Evolutionary conservation across 768 basidiomycete species (phyloP), one percentile per base, ranked within the genome.

Genomic region (Pholiota microspora): DNA sequence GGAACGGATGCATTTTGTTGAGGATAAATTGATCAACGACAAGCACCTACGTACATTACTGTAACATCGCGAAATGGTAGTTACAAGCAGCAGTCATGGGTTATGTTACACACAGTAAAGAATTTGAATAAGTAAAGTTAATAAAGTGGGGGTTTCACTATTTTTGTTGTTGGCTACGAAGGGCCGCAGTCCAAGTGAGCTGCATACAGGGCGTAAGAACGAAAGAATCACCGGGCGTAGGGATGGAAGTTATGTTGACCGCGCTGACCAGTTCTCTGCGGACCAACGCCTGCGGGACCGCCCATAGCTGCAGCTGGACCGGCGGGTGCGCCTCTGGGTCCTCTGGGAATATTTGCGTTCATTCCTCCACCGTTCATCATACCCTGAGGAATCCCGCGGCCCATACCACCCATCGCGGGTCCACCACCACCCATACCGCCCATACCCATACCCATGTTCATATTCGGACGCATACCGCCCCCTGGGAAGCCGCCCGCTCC

Each of bases 211-310:
- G 36, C 7, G 7, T n/a, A 7, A n/a, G 16, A 38, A n/a, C 36
- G 15, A 38, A 25, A 23, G 15, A 16, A 35, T 64, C 51, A 89
- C 60, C 89, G 86, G 28, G 88, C 86, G 61, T 93, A 93, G 0
- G 91, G 91, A 62, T 92, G 91, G 71, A 88, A 93, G 59, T 84
- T 82, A 69, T 92, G 89, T 63, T 88, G 85, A 29, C 91, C 89
- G 31, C 89, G 73, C 62, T 86, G 84, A 7, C 83, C 77, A 9
- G 82, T 79, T 52, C 90, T 77, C 69, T 89, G 88, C 2, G 89
- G 89, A 0, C 89, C 89, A 49, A 86, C 85, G 48, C 83, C 80
- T 2, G 79, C 71, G 5, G 77, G 80, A 13, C 76, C 79, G 12
- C 75, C 79, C 62, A 81, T 78, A 2, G 71, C 73, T 0, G 73